Conservation (phyloP, 169 alveolate species). For the Eimeria praecox region DNA sequence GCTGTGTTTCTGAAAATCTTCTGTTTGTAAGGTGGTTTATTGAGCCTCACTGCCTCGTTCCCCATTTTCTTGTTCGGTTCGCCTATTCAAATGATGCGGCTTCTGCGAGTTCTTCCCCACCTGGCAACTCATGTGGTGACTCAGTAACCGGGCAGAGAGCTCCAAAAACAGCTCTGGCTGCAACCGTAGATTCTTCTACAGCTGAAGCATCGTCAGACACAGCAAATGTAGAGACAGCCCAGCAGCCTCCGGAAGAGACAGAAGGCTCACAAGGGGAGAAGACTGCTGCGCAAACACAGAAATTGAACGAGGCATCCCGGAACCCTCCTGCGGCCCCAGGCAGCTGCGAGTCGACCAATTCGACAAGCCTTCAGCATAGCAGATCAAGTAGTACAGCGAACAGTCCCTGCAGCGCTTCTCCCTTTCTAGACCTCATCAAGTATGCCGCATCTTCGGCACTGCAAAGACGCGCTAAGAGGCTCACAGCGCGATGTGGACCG, state of each 20-base stretch:
- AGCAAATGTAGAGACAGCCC: neutral
- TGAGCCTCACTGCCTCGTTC: conserved; percentile 67
- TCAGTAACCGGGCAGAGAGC: neutral
- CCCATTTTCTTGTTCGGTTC: conserved; percentile 66
- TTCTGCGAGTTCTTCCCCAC: neutral
- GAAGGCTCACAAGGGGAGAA: neutral
- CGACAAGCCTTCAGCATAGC: neutral
- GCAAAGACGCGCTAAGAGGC: neutral
- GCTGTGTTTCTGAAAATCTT: neutral
- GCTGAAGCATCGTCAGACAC: conserved; percentile 3
- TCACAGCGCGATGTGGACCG: neutral
- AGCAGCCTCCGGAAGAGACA: conserved; percentile 9
- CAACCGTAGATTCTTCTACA: neutral
- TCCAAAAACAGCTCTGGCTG: neutral
- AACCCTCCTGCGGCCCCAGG: neutral
- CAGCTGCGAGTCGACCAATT: neutral
- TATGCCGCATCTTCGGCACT: neutral
- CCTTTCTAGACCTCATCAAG: conserved; percentile 43
- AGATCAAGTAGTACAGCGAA: neutral
- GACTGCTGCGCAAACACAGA: neutral
- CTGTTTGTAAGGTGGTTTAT: conserved; percentile 47
- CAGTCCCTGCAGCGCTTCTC: neutral
- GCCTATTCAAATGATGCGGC: conserved; percentile 15
- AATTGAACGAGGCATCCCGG: neutral
- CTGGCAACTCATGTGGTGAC: neutral